A percentile compares a stretch with the other conserved stretches of the same genome.
Evolutionary conservation across 169 alveolate species (phyloP).

Genomic region (Plasmodium relictum): DNA sequence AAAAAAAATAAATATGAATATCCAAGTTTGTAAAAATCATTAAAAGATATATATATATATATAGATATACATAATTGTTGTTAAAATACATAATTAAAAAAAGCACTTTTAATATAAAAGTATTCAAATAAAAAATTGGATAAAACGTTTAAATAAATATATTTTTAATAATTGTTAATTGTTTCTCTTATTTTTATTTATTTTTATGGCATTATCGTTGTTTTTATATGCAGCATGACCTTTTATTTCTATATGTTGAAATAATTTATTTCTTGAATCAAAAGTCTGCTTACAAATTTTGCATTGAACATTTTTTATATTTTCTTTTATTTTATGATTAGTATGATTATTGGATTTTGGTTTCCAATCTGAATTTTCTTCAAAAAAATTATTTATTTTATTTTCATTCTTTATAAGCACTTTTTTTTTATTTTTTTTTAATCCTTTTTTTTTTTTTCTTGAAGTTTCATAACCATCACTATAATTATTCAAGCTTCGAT

Average conservation of each 20-base stretch:
- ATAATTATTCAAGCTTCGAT: neutral
- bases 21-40: neutral
- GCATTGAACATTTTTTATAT: conserved; percentile 21
- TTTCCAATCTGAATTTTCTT: conserved; percentile 4
- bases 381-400: neutral
- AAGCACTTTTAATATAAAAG: neutral
- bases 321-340: conserved; percentile 32
- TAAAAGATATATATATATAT: conserved; percentile 19
- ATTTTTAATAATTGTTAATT: conserved; percentile 1
- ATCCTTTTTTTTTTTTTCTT: conserved; percentile 34
- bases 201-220: neutral
- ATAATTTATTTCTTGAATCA: conserved; percentile 80
- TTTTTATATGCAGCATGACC: conserved; percentile 79
- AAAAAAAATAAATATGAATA: too few species aligned
- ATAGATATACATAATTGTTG: neutral
- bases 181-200: conserved; percentile 12
- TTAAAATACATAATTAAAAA: neutral
- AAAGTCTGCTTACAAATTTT: conserved; percentile 43
- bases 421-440: conserved; percentile 13
- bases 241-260: conserved; percentile 77
- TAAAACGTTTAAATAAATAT: neutral
- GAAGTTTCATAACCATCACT: conserved; percentile 22
- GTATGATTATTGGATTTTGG: neutral
- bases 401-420: neutral
- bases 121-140: neutral